Percentiles rank a stretch among this genome's conserved stretches.
phyloP scores from a whole-genome alignment of 345 rosid genomes.

The Gossypium sturtianum region DNA sequence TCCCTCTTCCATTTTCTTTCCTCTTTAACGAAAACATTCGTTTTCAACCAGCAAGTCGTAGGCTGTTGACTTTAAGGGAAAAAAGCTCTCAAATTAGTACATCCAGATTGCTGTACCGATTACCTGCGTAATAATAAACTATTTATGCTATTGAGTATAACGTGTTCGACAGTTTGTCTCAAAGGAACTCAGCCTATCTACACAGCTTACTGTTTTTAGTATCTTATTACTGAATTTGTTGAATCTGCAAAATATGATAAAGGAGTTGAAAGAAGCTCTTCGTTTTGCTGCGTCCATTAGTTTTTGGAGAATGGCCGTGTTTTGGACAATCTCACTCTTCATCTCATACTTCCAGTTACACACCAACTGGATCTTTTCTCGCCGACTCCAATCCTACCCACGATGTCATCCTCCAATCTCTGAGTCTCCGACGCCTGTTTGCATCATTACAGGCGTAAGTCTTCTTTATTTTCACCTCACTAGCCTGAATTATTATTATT shows the following conservation, averaged over 20 bases:
- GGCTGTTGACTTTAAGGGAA: too few relatives aligned
- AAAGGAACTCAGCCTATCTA: not conserved
- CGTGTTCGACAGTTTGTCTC: conserved; percentile 7
- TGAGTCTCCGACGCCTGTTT: conserved; percentile 38
- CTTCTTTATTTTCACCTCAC: not conserved
- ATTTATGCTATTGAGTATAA: not conserved
- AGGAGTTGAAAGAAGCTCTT: conserved; percentile 34
- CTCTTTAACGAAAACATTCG: too few relatives aligned
- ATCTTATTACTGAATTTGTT: not conserved
- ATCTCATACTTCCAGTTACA: conserved; percentile 50
- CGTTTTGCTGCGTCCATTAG: conserved; percentile 36
- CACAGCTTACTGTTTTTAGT: not conserved
- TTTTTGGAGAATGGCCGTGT: conserved; percentile 75
- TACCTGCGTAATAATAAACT: too few relatives aligned
- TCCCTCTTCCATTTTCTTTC: too few relatives aligned
- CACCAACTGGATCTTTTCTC: conserved; percentile 27
- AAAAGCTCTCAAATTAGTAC: too few relatives aligned
- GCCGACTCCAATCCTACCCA: conserved; percentile 24
- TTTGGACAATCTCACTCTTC: conserved; percentile 54
- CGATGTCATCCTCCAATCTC: conserved; percentile 24
- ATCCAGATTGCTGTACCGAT: too few relatives aligned
- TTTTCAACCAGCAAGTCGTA: not conserved
- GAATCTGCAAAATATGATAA: conserved; percentile 18
- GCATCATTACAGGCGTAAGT: conserved; percentile 77
- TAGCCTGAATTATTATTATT: not conserved